phyloP scores from a whole-genome alignment of 2,329 filamentous ascomycete genomes.

The Ceratocystis destructans region DNA sequence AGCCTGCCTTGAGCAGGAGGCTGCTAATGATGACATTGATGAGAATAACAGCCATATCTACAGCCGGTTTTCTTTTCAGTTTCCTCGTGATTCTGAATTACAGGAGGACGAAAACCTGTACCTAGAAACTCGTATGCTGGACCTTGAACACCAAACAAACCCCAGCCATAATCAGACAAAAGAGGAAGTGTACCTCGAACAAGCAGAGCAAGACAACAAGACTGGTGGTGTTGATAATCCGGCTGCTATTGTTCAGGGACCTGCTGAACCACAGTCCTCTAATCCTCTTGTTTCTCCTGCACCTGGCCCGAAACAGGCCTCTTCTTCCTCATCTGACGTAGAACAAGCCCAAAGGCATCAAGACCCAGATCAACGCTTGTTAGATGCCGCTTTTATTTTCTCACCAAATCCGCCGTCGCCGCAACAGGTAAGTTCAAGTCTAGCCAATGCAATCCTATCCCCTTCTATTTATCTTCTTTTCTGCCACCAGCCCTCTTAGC shows the following conservation, averaged over 20 bases:
- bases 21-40: background rate
- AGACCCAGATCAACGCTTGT: background rate
- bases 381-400: background rate
- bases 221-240: background rate
- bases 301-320: background rate
- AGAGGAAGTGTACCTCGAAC: background rate
- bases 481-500: background rate
- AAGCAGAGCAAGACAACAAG: background rate
- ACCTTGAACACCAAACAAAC: background rate
- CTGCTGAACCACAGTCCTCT: background rate
- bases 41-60: background rate
- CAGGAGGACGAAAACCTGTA: background rate
- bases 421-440: background rate
- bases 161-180: background rate
- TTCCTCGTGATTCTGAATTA: background rate
- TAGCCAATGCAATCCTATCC: background rate
- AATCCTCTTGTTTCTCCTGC: slow-evolving; percentile 3
- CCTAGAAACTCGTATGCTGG: background rate
- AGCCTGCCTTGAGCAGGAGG: background rate
- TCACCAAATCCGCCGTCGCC: background rate
- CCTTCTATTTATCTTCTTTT: background rate
- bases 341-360: background rate
- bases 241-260: background rate
- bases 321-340: background rate
- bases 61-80: background rate